phyloP scores from a whole-genome alignment of 352 stramenopile genomes.

The Pythium vanterpoolii region DNA sequence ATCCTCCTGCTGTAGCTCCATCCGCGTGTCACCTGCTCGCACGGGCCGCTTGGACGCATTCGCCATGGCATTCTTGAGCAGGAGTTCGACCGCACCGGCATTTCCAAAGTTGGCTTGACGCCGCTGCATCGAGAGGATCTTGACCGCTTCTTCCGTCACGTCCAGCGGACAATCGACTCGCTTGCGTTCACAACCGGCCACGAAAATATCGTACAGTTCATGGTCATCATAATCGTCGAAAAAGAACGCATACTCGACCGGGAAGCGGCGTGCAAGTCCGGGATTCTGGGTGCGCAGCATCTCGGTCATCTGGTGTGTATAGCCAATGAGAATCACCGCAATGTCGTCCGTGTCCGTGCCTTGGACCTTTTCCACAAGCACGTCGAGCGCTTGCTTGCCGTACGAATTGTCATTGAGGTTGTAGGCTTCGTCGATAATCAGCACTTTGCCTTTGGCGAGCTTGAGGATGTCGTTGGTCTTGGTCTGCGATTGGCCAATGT shows the following conservation, averaged over 20 bases:
- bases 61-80: conserved; percentile 75
- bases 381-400: conserved; percentile 78
- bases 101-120: conserved; percentile 89
- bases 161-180: conserved; percentile 48
- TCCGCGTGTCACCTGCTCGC: conserved; percentile 29
- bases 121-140: conserved; percentile 64
- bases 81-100: conserved; percentile 79
- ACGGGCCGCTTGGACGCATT: conserved; percentile 52
- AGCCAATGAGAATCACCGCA: conserved; percentile 91
- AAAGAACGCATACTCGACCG: conserved; percentile 82
- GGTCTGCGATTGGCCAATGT: conserved; percentile 83
- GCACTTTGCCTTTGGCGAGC: conserved; percentile 81
- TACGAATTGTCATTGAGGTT: conserved; percentile 73
- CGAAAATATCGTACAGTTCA: conserved; percentile 77
- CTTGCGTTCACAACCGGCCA: conserved; percentile 46
- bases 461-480: conserved; percentile 87
- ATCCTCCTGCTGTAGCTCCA: conserved; percentile 44
- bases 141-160: conserved; percentile 48
- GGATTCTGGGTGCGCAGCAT: conserved; percentile 90
- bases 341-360: conserved; percentile 86
- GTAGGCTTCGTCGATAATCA: conserved; percentile 95
- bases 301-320: conserved; percentile 87
- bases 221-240: conserved; percentile 92
- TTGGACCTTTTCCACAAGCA: conserved; percentile 91
- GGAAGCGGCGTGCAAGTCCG: conserved; percentile 85